Evolutionary conservation across 345 rosid species (phyloP).

Genomic region (Atalantia buxifolia): DNA sequence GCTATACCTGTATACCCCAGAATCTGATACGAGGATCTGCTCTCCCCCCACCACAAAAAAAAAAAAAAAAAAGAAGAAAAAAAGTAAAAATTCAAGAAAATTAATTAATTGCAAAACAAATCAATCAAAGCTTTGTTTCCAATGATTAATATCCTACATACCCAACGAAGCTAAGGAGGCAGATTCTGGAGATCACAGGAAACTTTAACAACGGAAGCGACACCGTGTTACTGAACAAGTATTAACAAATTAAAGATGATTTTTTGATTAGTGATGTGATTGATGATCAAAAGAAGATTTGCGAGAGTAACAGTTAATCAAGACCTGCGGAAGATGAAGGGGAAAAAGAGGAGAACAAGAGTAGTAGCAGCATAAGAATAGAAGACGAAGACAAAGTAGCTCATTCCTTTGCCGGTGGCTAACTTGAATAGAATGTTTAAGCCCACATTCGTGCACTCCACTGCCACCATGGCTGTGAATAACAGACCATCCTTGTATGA

Average conservation of each 20-base stretch:
- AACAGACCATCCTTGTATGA: slow-evolving; percentile 26
- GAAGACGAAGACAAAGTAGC: slow-evolving; percentile 27
- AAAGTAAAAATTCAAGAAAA: background rate
- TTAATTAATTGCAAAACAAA: too few relatives aligned
- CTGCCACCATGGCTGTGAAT: slow-evolving; percentile 31
- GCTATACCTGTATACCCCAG: slow-evolving; percentile 29
- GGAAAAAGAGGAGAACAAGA: slow-evolving; percentile 21
- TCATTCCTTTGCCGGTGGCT: slow-evolving; percentile 35
- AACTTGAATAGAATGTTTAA: slow-evolving; percentile 34
- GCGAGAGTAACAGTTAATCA: too few relatives aligned
- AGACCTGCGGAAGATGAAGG: background rate
- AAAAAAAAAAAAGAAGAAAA: background rate
- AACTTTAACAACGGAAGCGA: background rate
- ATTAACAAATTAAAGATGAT: too few relatives aligned
- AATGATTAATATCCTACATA: background rate
- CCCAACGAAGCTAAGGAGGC: slow-evolving; percentile 37
- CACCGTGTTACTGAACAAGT: too few relatives aligned
- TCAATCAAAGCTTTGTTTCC: too few relatives aligned
- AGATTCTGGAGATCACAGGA: slow-evolving; percentile 22
- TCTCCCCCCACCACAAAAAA: too few relatives aligned
- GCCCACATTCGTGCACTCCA: slow-evolving; percentile 28
- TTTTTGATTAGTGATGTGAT: background rate
- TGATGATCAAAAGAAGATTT: background rate
- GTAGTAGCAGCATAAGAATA: slow-evolving; percentile 25
- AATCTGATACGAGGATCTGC: slow-evolving; percentile 26